Conservation (phyloP, 208 protist genomes). For the Trichomonas vaginalis region DNA sequence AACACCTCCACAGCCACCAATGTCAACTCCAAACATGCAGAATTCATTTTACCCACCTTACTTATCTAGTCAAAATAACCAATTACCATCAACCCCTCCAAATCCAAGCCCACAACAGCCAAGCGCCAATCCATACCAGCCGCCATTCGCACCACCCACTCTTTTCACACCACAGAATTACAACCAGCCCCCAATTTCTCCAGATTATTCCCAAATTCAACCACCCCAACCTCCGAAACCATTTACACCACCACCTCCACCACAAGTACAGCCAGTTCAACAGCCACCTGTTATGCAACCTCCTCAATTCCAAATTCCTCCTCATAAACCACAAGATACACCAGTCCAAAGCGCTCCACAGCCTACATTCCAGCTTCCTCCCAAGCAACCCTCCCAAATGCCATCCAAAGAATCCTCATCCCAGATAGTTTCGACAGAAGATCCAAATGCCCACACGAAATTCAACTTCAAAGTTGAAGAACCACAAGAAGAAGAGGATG, state of each 20-base stretch:
- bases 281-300: too few species aligned
- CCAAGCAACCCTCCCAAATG: neutral
- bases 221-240: neutral
- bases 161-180: neutral
- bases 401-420: too few species aligned
- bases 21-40: too few species aligned
- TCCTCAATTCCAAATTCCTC: neutral
- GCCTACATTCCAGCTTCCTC: neutral
- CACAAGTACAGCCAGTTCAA: too few species aligned
- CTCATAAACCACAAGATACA: neutral
- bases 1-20: too few species aligned
- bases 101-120: too few species aligned
- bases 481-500: neutral
- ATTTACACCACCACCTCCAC: neutral
- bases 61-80: too few species aligned
- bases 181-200: neutral
- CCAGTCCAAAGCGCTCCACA: neutral
- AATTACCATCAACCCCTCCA: too few species aligned
- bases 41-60: too few species aligned
- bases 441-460: neutral
- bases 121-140: too few species aligned
- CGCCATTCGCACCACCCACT: neutral
- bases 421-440: neutral
- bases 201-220: too few species aligned
- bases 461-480: neutral